Evolutionary conservation across 1,284 basidiomycete species (phyloP).

Genomic region (Tylopilus orsonianus): DNA sequence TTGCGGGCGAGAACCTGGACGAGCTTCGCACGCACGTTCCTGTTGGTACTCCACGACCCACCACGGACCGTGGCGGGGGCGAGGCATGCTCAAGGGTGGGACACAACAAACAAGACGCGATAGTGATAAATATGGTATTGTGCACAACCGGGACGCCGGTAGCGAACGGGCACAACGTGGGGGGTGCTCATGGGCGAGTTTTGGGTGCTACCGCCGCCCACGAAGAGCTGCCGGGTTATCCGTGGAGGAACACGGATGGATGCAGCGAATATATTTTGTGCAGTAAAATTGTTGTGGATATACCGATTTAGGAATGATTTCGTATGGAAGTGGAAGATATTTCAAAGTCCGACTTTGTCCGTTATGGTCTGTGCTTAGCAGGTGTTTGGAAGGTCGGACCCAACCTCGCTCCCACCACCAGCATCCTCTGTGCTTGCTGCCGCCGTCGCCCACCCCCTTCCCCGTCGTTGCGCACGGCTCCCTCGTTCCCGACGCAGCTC

Average conservation of each 20-base stretch:
- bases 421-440: conserved; percentile 35
- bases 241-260: conserved; percentile 11
- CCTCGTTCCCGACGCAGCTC: conserved; percentile 8
- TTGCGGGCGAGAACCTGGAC: conserved; percentile 15
- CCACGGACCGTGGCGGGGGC: conserved; percentile 15
- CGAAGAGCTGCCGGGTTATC: neutral
- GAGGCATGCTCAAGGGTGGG: conserved; percentile 16
- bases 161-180: neutral
- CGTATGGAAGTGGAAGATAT: conserved; percentile 18
- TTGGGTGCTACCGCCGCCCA: neutral
- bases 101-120: conserved; percentile 1
- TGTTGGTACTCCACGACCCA: conserved; percentile 22
- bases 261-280: conserved; percentile 22
- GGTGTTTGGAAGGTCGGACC: conserved; percentile 40
- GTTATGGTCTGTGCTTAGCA: conserved; percentile 40
- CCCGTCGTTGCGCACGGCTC: conserved; percentile 27
- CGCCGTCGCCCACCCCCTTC: conserved; percentile 14
- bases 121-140: neutral
- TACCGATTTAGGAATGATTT: conserved; percentile 14
- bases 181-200: neutral
- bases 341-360: conserved; percentile 35
- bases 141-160: neutral
- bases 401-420: conserved; percentile 43
- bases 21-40: conserved; percentile 32
- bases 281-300: conserved; percentile 22